A percentile compares a stretch with the other conserved stretches of the same genome.
Conservation (phyloP, 352 stramenopile genomes). For the Phytophthora sp. region DNA sequence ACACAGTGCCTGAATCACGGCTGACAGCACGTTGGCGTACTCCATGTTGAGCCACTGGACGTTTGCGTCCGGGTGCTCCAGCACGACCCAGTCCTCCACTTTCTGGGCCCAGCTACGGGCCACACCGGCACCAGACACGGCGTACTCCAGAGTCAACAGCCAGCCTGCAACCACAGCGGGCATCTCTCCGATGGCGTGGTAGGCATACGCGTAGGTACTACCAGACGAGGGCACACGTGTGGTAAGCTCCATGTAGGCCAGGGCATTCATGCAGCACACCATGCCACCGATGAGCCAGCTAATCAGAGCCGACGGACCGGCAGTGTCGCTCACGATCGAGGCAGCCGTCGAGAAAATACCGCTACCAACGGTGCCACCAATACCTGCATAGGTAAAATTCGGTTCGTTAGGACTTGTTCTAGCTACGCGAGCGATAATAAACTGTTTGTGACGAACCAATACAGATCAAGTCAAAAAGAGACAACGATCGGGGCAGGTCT, state of each 20-base stretch:
- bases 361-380: slow-evolving; percentile 76
- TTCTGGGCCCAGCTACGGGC: slow-evolving; percentile 91
- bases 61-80: slow-evolving; percentile 29
- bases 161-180: slow-evolving; percentile 82
- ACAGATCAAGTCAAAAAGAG: slow-evolving; percentile 79
- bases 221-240: slow-evolving; percentile 80
- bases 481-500: slow-evolving; percentile 53
- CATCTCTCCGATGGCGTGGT: slow-evolving; percentile 88
- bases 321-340: slow-evolving; percentile 72
- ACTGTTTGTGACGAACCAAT: slow-evolving; percentile 47
- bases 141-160: slow-evolving; percentile 89
- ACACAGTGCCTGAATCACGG: slow-evolving; percentile 57
- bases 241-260: slow-evolving; percentile 87
- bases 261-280: slow-evolving; percentile 70
- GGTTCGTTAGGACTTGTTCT: neutral
- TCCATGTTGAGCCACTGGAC: slow-evolving; percentile 51
- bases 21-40: slow-evolving; percentile 51
- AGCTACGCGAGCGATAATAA: neutral
- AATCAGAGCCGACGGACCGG: slow-evolving; percentile 73
- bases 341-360: slow-evolving; percentile 55
- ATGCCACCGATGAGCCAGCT: slow-evolving; percentile 78
- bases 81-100: slow-evolving; percentile 59
- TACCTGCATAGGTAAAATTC: slow-evolving; percentile 50
- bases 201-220: slow-evolving; percentile 90
- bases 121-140: slow-evolving; percentile 81